These are phyloP conservation scores for Fusarium tanahbumbuense DNA, from an alignment of 2,329 filamentous ascomycete species.

Conservation along the genomic window DNA sequence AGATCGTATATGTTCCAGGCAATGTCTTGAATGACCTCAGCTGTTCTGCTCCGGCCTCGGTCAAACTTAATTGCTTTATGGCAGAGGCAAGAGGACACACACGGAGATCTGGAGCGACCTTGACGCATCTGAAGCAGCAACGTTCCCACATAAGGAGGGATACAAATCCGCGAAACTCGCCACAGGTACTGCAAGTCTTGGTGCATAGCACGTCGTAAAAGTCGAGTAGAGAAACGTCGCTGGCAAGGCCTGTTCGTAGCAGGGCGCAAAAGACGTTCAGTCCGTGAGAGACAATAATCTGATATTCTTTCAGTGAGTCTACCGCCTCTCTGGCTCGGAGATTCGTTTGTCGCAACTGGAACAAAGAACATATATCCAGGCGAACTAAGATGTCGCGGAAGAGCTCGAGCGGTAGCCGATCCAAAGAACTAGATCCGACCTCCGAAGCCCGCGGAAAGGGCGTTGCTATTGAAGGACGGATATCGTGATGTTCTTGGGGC, in stretches of 20 bases:
- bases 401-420: not conserved
- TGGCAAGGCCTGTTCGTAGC: constrained; percentile 47
- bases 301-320: constrained; percentile 47
- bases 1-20: not conserved
- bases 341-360: constrained; percentile 49
- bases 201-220: constrained; percentile 47
- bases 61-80: not conserved
- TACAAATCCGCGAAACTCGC: constrained; percentile 43
- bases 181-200: constrained; percentile 45
- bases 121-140: constrained; percentile 48
- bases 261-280: constrained; percentile 51
- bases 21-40: constrained; percentile 1
- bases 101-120: too few species aligned
- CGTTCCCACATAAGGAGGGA: constrained; percentile 46
- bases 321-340: constrained; percentile 43
- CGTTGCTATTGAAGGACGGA: not conserved
- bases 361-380: constrained; percentile 49
- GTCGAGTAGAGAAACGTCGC: constrained; percentile 41
- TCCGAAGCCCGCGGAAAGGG: not conserved
- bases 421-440: not conserved
- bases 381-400: constrained; percentile 40
- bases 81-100: not conserved
- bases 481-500: accelerated
- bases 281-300: constrained; percentile 40
- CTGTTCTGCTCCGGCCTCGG: accelerated